Evolutionary conservation across 805 yeast species (phyloP), one percentile per base, ranked within the genome.

Genomic region (Candida tammaniensis): DNA sequence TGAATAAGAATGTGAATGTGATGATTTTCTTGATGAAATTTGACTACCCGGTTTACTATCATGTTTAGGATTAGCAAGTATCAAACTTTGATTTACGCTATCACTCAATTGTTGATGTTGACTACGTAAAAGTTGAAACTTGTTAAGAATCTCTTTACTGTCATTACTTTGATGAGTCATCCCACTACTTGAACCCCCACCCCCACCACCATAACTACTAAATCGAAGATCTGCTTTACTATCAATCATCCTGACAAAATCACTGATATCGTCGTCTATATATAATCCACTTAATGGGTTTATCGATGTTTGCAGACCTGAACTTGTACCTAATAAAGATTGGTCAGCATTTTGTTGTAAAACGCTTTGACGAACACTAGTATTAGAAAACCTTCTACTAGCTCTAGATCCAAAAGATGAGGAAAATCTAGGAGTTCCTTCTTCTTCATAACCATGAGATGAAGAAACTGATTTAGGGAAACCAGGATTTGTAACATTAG

Each of bases 351-450:
- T 46, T 14, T 51, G 52, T 9, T 49, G 52, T 7, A 57, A 48
- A 1, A 52, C 43, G 23, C 51, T 49, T 33, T 57, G 63, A 15
- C 56, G 47, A 14, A 48, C 46, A 26, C 63, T 56, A 3, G 67
- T 54, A 38, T 55, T 61, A 26, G 67, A 58, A 39, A 60, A 64
- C 19, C 84, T 65, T n/a, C 82, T 70, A 38, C 69, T 61, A 11
- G 63, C 69, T 31, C 85, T 61, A n/a, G 80, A 78, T 0, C 86
- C 85, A 55, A 82, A 82, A 0, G 89, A 80, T 1, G 91, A 78
- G 2, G 86, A 74, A 44, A 80, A 82, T 43, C 79, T 70, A 2
- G 85, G 82, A 0, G 80, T 65, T 20, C 50, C 64, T 14, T 57
- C 64, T 2, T 41, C 39, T 10, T 53, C 54, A n/a, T 47, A 54